Percentiles rank a stretch among this genome's conserved stretches.
These are phyloP conservation scores for Leptoxyphium fumago DNA, from an alignment of 2,329 filamentous ascomycete species.

Conservation along the genomic window DNA sequence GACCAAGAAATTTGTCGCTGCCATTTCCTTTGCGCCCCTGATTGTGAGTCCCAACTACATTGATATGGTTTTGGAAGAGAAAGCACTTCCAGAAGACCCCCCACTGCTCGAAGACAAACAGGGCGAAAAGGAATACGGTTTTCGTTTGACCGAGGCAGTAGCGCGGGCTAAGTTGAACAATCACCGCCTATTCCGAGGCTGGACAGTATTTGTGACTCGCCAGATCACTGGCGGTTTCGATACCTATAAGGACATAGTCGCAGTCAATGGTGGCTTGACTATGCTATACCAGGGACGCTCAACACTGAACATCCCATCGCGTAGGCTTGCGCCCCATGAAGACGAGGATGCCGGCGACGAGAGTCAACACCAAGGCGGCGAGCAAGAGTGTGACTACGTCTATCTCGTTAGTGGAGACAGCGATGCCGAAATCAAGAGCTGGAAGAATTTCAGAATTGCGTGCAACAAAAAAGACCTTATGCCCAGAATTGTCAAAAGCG, in stretches of 20 bases:
- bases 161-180: conserved; percentile 60
- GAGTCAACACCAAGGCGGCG: conserved; percentile 33
- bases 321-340: conserved; percentile 36
- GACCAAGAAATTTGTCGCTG: conserved; percentile 85
- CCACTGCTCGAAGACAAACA: conserved; percentile 51
- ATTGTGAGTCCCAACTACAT: conserved; percentile 69
- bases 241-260: conserved; percentile 72
- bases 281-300: conserved; percentile 61
- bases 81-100: conserved; percentile 48
- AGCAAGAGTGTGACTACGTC: conserved; percentile 36
- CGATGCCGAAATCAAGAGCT: conserved; percentile 55
- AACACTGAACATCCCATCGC: conserved; percentile 39
- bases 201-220: conserved; percentile 73
- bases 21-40: conserved; percentile 64
- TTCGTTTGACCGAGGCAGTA: conserved; percentile 55
- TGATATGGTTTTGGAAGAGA: conserved; percentile 56
- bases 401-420: conserved; percentile 65
- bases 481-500: conserved; percentile 64
- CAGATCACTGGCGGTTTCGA: conserved; percentile 67
- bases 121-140: conserved; percentile 55
- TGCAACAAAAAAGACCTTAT: conserved; percentile 64
- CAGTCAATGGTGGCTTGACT: conserved; percentile 77
- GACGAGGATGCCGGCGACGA: conserved; percentile 44
- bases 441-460: conserved; percentile 67
- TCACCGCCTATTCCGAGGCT: conserved; percentile 57